These are phyloP conservation scores for Aspergillus floridensis DNA, from an alignment of 2,329 filamentous ascomycete species.

Conservation along the genomic window DNA sequence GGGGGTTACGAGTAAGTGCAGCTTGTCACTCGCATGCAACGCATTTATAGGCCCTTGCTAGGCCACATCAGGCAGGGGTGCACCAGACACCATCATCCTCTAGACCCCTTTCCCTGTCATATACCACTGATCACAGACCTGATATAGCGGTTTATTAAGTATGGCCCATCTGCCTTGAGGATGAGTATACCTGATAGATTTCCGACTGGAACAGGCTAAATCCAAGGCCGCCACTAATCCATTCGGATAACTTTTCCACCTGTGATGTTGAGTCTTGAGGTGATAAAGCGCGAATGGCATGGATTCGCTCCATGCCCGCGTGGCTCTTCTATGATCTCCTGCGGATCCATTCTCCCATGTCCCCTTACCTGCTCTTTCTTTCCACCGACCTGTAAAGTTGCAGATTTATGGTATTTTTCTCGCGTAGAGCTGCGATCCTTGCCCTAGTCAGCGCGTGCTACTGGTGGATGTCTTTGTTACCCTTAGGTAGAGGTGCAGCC, in stretches of 20 bases:
- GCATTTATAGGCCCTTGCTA: too few relatives aligned
- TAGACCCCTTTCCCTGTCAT: neutral
- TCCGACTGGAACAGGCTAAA: neutral
- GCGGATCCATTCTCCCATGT: neutral
- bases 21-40: too few relatives aligned
- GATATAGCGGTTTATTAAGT: neutral
- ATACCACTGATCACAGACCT: neutral
- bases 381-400: conserved; percentile 1
- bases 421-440: neutral
- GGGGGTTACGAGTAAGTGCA: neutral
- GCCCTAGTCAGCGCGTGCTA: neutral
- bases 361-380: neutral
- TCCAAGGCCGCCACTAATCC: neutral
- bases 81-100: neutral
- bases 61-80: neutral
- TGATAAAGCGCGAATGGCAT: neutral
- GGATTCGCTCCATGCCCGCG: neutral
- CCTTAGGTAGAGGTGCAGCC: neutral
- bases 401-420: neutral
- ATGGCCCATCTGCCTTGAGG: neutral
- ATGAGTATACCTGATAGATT: neutral
- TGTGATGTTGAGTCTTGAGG: conserved; percentile 1
- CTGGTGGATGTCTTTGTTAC: neutral
- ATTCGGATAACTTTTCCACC: conserved; percentile 12
- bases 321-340: neutral